Evolutionary conservation across 1,284 basidiomycete genomes (phyloP).

Genomic region (Ustilago vetiveriae): DNA sequence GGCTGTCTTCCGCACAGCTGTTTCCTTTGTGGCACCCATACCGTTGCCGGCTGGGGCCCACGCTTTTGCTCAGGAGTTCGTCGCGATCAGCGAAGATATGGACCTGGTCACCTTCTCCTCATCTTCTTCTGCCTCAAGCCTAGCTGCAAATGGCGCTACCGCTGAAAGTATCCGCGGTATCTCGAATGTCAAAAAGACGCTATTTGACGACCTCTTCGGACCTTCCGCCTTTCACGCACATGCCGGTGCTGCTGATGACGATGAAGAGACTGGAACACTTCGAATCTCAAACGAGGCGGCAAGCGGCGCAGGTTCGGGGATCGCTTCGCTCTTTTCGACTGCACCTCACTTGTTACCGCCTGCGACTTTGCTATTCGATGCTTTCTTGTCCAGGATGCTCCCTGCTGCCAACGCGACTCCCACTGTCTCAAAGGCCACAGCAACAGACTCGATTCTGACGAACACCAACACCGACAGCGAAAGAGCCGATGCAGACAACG

Average conservation of each 20-base stretch:
- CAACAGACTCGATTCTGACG: background rate
- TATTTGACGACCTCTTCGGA: conserved; percentile 88
- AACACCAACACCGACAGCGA: background rate
- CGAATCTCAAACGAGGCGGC: background rate
- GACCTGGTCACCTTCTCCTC: conserved; percentile 46
- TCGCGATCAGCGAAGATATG: conserved; percentile 46
- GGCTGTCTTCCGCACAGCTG: conserved; percentile 16
- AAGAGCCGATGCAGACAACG: conserved; percentile 1
- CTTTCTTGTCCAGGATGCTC: conserved; percentile 77
- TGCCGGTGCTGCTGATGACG: conserved; percentile 21
- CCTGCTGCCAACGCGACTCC: conserved; percentile 50
- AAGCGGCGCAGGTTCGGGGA: conserved; percentile 18
- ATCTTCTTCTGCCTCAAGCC: conserved; percentile 40
- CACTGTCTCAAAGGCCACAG: background rate
- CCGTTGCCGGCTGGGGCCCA: conserved; percentile 16
- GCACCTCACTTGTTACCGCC: conserved; percentile 84
- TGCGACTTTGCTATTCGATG: conserved; percentile 78
- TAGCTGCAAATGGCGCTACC: conserved; percentile 10
- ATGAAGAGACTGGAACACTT: conserved; percentile 6
- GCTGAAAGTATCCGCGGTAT: conserved; percentile 72
- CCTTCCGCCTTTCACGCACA: conserved; percentile 69
- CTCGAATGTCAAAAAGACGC: conserved; percentile 74
- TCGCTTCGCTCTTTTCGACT: conserved; percentile 74
- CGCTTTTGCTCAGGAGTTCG: conserved; percentile 22
- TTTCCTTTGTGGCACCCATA: conserved; percentile 23